Base-by-base conservation (phyloP, 1,284 basidiomycete species). In the Mycena sp. region DNA sequence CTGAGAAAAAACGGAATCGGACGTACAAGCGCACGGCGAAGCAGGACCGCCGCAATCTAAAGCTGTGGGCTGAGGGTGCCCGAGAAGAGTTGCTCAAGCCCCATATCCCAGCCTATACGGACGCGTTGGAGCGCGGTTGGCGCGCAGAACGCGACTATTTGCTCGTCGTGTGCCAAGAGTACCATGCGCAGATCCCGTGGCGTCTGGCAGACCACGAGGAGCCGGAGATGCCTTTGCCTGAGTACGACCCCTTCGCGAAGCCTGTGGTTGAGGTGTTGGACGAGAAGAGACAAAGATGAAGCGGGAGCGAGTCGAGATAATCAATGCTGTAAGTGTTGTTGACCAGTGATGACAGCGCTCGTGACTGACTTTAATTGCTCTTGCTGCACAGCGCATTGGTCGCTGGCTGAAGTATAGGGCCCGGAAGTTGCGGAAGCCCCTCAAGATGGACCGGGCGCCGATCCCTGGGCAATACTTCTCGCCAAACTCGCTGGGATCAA, bases 51-150 rank as follows among this genome's bases (percentile, higher is more conserved):
- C 2, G 11, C 2, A 58, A 28, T 38, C 3, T 25, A 5, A 55
- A 56, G 38, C 3, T 49, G 17, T 61, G 60, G 53, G 52, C 60
- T 1, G 45, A 55, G 4, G 59, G 59, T 7, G 52, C 45, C 1
- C 41, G 52, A 1, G 44, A 61, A n/a, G 32, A 28, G 6, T n/a
- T 58, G 11, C 10, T 57, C 4, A 4, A 3, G 16, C 41, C 41
- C 2, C 43, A 57, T 17, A 2, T 58, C 28, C 4, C 19, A 25
- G 17, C 14, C 16, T 46, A 32, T 25, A 17, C 37, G 17, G 50
- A 61, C 25, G 58, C 48, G 50, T 16, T 45, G 10, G 21, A 19
- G 40, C 38, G 29, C 12, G 29, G 51, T 12, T 37, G 21, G 40
- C 12, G 23, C 4, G 38, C n/a, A 1, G 38, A 55, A 11, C 37